Conservation (phyloP, 192 early-diverging fungal genomes). For the Backusella circina region DNA sequence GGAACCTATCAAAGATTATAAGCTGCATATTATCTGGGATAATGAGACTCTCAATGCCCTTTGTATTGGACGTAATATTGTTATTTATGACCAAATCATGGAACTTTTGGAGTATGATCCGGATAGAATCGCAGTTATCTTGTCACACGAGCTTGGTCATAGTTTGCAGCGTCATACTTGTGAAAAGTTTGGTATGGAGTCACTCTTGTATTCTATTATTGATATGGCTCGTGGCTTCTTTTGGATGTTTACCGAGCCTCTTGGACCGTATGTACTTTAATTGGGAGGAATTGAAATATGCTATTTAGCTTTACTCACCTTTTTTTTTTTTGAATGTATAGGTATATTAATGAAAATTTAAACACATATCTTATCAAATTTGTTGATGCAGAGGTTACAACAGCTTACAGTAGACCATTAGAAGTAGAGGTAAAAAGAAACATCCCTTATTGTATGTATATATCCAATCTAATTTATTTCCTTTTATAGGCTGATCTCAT, state of each 20-base stretch:
- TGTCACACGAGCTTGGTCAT: slow-evolving; percentile 55
- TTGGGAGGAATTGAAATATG: too few relatives aligned
- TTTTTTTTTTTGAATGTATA: not conserved
- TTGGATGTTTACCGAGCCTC: slow-evolving; percentile 33
- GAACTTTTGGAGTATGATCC: slow-evolving; percentile 36
- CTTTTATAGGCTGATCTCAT: slow-evolving; percentile 36
- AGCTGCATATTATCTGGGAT: slow-evolving; percentile 30
- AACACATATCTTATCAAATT: not conserved
- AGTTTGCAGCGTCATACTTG: slow-evolving; percentile 50
- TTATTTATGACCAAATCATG: slow-evolving; percentile 32
- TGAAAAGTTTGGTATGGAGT: slow-evolving; percentile 50
- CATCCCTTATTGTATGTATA: not conserved
- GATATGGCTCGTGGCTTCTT: slow-evolving; percentile 41
- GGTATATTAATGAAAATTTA: not conserved
- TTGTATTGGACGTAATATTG: slow-evolving; percentile 27
- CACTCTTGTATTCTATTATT: slow-evolving; percentile 41
- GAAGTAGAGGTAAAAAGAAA: not conserved
- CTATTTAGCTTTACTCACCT: not conserved
- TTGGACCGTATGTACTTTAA: slow-evolving; percentile 25
- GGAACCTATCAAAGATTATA: not conserved
- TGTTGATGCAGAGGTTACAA: not conserved
- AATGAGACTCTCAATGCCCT: slow-evolving; percentile 28
- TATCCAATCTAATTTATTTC: not conserved
- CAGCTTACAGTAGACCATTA: not conserved
- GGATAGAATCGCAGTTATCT: slow-evolving; percentile 44